Base-by-base conservation (phyloP, 2,329 filamentous ascomycete genomes). In the Monosporascus ibericus region DNA sequence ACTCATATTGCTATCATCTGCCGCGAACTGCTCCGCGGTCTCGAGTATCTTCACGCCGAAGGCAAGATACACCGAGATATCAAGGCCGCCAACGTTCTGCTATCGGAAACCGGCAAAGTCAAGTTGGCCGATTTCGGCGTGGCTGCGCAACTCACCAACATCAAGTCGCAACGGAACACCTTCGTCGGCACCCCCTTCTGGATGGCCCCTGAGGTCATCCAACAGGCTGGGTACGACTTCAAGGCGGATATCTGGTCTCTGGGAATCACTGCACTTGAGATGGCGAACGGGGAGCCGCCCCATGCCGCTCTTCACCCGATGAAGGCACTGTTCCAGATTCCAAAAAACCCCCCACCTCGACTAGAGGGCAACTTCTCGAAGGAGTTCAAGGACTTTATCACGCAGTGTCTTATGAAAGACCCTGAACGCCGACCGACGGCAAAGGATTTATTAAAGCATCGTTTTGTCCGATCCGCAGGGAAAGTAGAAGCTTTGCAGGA, bases 111-210 rank as follows among this genome's bases (percentile, higher is more conserved):
- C 4, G 92, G 92, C 64, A 92, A 90, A 66, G 92, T 97, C 68
- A 97, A 97, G 76, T 78, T 97, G 60, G 92, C 92, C 40, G 92
- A 99, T 72, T 99, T 99, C 67, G 94, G 94, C 54, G 94, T 99
- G 42, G 94, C 94, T 7, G 92, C 94, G 30, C 94, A 99, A 70
- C 78, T 99, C 63, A 95, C 90, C 55, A 96, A 96, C 67, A 95
- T 97, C 74, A 96, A 96, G 72, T 96, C 92, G 2, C 91, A 96
- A 70, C 85, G 94, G 51, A 92, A 97, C 71, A 99, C 94, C 0
- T 97, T 99, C 65, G 94, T 99, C 20, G 94, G 94, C 20, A 97
- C 92, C 0, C 94, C 94, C 0, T 96, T 95, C 67, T 96, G 91
- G 91, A 95, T 96, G 91, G 91, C 91, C 1, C 91, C 91, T 1